Base-by-base conservation (phyloP, 2,329 filamentous ascomycete species). In the Cordyceps cateniannulata region DNA sequence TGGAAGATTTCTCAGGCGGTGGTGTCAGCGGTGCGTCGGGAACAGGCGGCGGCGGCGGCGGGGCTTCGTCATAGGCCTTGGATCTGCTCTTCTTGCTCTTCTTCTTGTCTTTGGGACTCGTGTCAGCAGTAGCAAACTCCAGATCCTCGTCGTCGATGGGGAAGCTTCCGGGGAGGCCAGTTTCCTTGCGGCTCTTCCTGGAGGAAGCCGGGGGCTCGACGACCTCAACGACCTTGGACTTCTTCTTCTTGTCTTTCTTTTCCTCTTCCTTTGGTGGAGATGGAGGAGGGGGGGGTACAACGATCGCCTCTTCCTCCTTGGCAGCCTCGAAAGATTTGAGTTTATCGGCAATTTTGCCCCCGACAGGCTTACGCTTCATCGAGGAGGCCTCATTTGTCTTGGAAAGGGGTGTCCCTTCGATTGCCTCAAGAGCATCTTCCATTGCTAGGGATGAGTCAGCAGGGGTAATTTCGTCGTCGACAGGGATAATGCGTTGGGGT, bases 1-100 rank as follows among this genome's bases (percentile, higher is more conserved):
- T 90, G 3, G 80, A 80, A 5, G 82, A 84, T 63, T 79, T 85
- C 14, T 80, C 75, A 55, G 86, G 84, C 18, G 83, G 75, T 29
- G 81, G 79, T 8, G 80, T 77, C 51, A 77, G 70, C 35, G 80
- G 79, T 45, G 73, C 75, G 55, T 83, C 81, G 3, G 77, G 77
- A 7, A 79, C 72, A 9, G 76, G 75, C 0, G 77, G 72, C 27
- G 71, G 70, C 57, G 69, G 67, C 24, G 67, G 65, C 45, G 57
- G 48, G 3, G 25, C 48, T 14, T 68, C 70, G 27, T 70, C 65
- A 59, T 75, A 77, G 42, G 69, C 68, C 63, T 71, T 78, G 57
- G 70, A 73, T 76, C 47, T 60, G 60, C 71, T 75, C 69, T 78
- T 79, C 70, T 74, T 78, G 63, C 71, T 73, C 54, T 73, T 73